Evolutionary conservation across 164 flowering plant species (phyloP), one percentile per base, ranked within the genome.

Genomic region (Taxillus chinensis): DNA sequence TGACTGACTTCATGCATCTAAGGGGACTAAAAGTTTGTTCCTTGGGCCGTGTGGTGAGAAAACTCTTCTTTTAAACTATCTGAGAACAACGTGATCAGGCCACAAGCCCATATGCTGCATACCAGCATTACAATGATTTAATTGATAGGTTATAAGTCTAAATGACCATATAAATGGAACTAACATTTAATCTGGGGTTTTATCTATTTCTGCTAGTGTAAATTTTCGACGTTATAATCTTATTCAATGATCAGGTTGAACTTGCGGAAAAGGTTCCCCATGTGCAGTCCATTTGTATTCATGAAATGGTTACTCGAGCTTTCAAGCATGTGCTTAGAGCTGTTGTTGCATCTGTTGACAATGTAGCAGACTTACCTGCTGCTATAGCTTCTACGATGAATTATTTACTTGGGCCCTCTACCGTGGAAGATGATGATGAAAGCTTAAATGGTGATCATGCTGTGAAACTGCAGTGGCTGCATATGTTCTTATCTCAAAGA

Each of bases 281-380:
- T 64, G 85, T 92, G 73, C 95, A 83, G 65, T 87, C 96, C 6
- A 84, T 92, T 67, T 92, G 96, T 76, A 73, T 92, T 45, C 98
- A 92, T 78, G 96, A 92, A 83, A 92, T 92, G 96, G 86, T 89
- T 71, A 83, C 89, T 74, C 83, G 95, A 77, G 93, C 96, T 63
- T 89, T 86, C 76, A 92, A 92, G 77, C 87, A 85, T 66, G 63
- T 89, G 9, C 69, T 92, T 57, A 80, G 73, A 71, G 86, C 89
- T 64, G 86, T 85, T 52, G 63, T 92, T 54, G 82, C 88, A 49
- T 76, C 89, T 62, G 82, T 77, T 61, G 78, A 68, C 27, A 75
- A 80, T 57, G 42, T 75, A 27, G 67, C 72, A 10, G 79, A 80
- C 58, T 55, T 87, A 63, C 63, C 95, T 62, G 71, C 79, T 61